These are phyloP conservation scores for Trichosanthes truncata DNA, from an alignment of 306 rosid genomes.

Conservation along the genomic window DNA sequence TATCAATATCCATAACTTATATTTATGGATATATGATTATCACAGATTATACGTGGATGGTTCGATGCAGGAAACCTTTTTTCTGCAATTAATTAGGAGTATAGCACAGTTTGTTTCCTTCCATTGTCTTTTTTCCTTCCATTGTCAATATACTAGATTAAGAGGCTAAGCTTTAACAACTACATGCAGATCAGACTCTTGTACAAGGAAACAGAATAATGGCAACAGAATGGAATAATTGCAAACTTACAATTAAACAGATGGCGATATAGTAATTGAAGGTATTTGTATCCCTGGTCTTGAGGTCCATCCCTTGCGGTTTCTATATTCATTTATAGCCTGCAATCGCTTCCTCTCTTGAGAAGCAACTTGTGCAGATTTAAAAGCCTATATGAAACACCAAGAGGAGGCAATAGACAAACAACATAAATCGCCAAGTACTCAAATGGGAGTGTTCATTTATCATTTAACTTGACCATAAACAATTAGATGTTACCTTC, in stretches of 20 bases:
- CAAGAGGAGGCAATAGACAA: neutral
- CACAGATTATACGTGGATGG: neutral
- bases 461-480: neutral
- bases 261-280: neutral
- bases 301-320: constrained; percentile 68
- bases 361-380: constrained; percentile 52
- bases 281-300: constrained; percentile 74
- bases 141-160: neutral
- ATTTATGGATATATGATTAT: neutral
- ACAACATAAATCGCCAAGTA: neutral
- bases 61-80: neutral
- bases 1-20: neutral
- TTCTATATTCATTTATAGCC: constrained; percentile 78
- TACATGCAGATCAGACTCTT: neutral
- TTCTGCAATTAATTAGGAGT: neutral
- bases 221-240: neutral
- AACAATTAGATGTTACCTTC: constrained; percentile 34
- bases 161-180: neutral
- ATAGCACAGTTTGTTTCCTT: neutral
- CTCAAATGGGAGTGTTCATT: neutral
- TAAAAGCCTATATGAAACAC: constrained; percentile 43
- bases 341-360: constrained; percentile 69
- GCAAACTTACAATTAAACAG: neutral
- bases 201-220: neutral
- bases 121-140: neutral